These are phyloP conservation scores for Aspergillus campestris DNA, from an alignment of 495 filamentous ascomycete species.

Conservation along the genomic window DNA sequence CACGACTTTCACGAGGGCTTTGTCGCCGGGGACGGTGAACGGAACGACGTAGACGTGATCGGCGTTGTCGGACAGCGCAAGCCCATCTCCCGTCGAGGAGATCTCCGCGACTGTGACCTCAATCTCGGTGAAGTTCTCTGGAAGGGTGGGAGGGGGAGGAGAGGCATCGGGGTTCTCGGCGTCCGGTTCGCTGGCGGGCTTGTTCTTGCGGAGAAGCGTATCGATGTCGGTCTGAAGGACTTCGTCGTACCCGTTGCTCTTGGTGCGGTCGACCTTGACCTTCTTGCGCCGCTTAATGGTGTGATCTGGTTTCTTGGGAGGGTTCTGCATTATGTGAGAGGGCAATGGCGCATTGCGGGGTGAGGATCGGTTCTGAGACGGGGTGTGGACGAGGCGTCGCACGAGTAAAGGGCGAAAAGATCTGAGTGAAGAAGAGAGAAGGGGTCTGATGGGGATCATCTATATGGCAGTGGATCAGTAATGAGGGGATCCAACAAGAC, in stretches of 20 bases:
- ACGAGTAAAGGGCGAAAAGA: conserved; percentile 1
- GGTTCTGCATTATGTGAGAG: conserved; percentile 22
- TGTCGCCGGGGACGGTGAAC: conserved; percentile 80
- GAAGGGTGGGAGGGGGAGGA: conserved; percentile 34
- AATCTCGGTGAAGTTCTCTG: conserved; percentile 64
- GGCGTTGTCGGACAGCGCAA: conserved; percentile 56
- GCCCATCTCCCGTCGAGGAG: conserved; percentile 84
- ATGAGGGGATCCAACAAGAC: background rate
- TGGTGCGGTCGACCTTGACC: conserved; percentile 34
- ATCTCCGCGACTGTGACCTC: conserved; percentile 67
- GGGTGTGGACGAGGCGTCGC: conserved; percentile 1
- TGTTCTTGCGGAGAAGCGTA: conserved; percentile 46
- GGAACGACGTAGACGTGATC: conserved; percentile 82
- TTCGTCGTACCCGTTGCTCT: conserved; percentile 50
- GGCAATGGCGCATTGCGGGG: conserved; percentile 13
- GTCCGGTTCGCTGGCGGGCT: conserved; percentile 19
- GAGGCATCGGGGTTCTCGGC: conserved; percentile 8
- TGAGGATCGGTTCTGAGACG: conserved; percentile 3
- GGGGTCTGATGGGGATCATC: conserved; percentile 7
- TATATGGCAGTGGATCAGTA: background rate
- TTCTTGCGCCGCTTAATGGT: conserved; percentile 47
- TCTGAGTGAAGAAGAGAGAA: conserved; percentile 5
- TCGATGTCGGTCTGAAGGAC: conserved; percentile 65
- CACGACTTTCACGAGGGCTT: conserved; percentile 68
- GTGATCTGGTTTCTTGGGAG: conserved; percentile 18